These are phyloP conservation scores for Flaveria trinervia DNA, from an alignment of 129 eudicot genomes.

Conservation along the genomic window DNA sequence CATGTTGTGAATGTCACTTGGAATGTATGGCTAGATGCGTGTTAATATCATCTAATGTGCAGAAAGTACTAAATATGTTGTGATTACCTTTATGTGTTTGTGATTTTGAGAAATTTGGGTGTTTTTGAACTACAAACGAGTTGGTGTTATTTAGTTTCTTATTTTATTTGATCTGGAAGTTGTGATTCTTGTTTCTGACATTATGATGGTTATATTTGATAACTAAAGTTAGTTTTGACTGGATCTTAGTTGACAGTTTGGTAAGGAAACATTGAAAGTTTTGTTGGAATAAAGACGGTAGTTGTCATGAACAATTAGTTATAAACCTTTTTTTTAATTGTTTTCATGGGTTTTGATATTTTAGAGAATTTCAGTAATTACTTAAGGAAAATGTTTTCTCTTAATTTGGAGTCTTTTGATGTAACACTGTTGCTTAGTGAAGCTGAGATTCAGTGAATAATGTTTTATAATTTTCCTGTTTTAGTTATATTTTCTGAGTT, in stretches of 20 bases:
- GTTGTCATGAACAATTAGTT: not conserved
- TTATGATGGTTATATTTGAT: constrained; percentile 18
- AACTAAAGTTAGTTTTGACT: constrained; percentile 6
- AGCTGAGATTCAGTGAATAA: not conserved
- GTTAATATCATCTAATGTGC: constrained; percentile 16
- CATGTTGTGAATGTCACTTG: constrained; percentile 7
- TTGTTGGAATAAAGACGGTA: not conserved
- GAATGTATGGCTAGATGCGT: constrained; percentile 7
- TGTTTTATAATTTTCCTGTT: not conserved
- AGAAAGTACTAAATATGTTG: constrained; percentile 17
- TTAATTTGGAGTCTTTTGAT: not conserved
- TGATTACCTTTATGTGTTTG: not conserved
- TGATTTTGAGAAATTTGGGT: not conserved
- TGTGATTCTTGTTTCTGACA: constrained; percentile 17
- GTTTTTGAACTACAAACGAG: not conserved
- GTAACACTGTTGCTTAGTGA: not conserved
- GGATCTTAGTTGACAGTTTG: constrained; percentile 18
- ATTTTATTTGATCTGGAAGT: constrained; percentile 23
- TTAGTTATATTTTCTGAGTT: constrained; percentile 13
- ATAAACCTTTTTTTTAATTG: constrained; percentile 1
- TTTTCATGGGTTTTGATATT: not conserved
- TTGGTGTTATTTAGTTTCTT: constrained; percentile 10
- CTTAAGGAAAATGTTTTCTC: not conserved
- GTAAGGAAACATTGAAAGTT: not conserved
- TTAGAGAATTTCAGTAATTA: not conserved